phyloP scores from a whole-genome alignment of 352 stramenopile genomes.

The Globisporangium perplexum region DNA sequence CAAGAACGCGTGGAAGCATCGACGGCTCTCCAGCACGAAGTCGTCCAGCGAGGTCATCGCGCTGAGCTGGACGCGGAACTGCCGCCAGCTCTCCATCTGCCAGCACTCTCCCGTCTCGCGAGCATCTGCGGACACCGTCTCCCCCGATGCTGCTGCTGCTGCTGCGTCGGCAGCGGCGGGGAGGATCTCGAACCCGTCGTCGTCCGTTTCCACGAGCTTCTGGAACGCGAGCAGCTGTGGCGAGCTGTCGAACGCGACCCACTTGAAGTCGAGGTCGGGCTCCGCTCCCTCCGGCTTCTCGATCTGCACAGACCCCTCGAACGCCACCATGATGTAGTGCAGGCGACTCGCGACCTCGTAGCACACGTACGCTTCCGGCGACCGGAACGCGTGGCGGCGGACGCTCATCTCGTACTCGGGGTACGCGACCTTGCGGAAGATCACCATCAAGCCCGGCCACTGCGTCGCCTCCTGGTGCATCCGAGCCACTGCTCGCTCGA shows the following conservation, averaged over 20 bases:
- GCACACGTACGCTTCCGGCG: slow-evolving; percentile 48
- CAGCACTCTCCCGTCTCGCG: slow-evolving; percentile 14
- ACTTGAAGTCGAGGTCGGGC: slow-evolving; percentile 46
- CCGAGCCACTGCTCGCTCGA: slow-evolving; percentile 23
- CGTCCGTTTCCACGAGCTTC: slow-evolving; percentile 24
- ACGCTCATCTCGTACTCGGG: slow-evolving; percentile 37
- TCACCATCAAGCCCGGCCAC: slow-evolving; percentile 69
- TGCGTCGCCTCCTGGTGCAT: slow-evolving; percentile 40
- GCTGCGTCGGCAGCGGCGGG: neutral
- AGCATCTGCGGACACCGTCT: too few relatives aligned
- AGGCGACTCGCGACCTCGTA: slow-evolving; percentile 62
- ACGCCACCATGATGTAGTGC: slow-evolving; percentile 35
- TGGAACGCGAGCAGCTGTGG: slow-evolving; percentile 49
- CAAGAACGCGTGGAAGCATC: slow-evolving; percentile 39
- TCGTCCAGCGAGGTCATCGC: slow-evolving; percentile 52
- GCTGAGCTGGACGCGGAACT: slow-evolving; percentile 37
- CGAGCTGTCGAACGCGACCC: slow-evolving; percentile 26
- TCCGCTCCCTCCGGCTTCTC: slow-evolving; percentile 18
- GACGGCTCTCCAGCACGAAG: slow-evolving; percentile 42
- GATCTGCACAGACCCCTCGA: slow-evolving; percentile 41
- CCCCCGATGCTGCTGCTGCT: neutral
- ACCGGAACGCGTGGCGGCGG: slow-evolving; percentile 32
- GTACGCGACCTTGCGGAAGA: slow-evolving; percentile 68
- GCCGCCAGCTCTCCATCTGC: slow-evolving; percentile 46
- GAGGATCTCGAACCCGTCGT: slow-evolving; percentile 15